Evolutionary conservation across 495 filamentous ascomycete genomes (phyloP), one percentile per base, ranked within the genome.

Genomic region (Aspergillus cavernicola): DNA sequence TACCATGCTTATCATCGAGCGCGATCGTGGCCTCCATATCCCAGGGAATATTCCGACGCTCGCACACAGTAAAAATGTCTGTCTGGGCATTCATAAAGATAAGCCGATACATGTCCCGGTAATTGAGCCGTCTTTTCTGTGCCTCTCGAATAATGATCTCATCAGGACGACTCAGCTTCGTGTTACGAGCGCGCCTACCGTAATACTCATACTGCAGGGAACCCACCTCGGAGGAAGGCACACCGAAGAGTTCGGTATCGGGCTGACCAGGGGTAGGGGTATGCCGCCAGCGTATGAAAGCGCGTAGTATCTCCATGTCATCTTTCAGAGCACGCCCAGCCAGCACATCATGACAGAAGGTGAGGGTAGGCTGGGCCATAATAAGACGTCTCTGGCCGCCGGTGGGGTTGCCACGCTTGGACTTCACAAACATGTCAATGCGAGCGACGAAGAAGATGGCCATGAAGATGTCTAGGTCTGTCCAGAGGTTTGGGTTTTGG

Each of bases 371-470:
- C 60, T 88, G 84, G n/a, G 76, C 79, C 32, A 87, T 60, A 48
- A 87, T 70, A 50, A 88, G 58, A 19, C 75, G 66, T 20, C 79
- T 66, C 33, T 88, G 57, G 3, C 50, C 62, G 6, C 59, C 65
- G 12, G 65, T 65, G 7, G 71, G 74, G 29, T 62, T 68, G 12
- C 73, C 49, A 1, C 80, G 81, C 58, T 81, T 68, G 28, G 72
- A 76, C 15, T 73, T 79, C 19, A 86, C 78, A 35, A 63, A 71
- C 73, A 86, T 75, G 55, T 82, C 73, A 10, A 88, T 69, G 64
- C 86, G 86, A 57, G 84, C 52, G 53, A 87, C 64, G 67, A 88
- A 85, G 33, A 79, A 52, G 6, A 75, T 72, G 6, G 72, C 68
- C 33, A 74, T 65, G 59, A 79, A 78, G 5, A 89, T 48, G 55